These are phyloP conservation scores for Spergularia marina DNA, from an alignment of 148 eudicot genomes.

Conservation along the genomic window DNA sequence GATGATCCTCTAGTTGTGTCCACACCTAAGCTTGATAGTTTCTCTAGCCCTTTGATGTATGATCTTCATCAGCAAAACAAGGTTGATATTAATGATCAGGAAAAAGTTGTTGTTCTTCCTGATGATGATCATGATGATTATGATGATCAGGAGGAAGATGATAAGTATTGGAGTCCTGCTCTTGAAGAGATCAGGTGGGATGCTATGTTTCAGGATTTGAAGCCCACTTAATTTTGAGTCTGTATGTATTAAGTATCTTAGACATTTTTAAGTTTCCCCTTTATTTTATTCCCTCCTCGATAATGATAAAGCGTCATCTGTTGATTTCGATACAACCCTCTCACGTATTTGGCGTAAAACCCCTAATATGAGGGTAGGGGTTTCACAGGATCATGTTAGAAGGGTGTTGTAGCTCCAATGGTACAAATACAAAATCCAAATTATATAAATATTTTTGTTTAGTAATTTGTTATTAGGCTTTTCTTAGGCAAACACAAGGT, in stretches of 20 bases:
- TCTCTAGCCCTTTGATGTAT: slow-evolving; percentile 52
- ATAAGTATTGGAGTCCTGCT: slow-evolving; percentile 46
- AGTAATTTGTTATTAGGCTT: too few species aligned
- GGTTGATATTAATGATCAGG: slow-evolving; percentile 28
- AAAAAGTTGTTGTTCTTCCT: neutral
- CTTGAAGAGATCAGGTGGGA: slow-evolving; percentile 76
- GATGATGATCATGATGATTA: slow-evolving; percentile 24
- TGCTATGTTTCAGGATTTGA: slow-evolving; percentile 74
- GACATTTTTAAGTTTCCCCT: neutral
- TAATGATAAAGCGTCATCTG: neutral
- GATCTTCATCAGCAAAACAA: slow-evolving; percentile 27
- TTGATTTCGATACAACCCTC: slow-evolving; percentile 20
- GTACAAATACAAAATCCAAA: too few species aligned
- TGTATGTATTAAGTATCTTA: neutral
- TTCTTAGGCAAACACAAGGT: too few species aligned
- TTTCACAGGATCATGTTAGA: too few species aligned
- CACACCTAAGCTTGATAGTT: slow-evolving; percentile 43
- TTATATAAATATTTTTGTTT: too few species aligned
- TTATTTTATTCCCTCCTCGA: neutral
- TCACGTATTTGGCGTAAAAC: neutral
- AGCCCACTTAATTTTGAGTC: slow-evolving; percentile 49
- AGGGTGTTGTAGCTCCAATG: too few species aligned
- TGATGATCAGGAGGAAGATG: slow-evolving; percentile 31
- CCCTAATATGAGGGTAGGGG: too few species aligned
- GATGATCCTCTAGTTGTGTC: slow-evolving; percentile 36